Conservation (phyloP, 139 green algal species). For the Dunaliella sp. region DNA sequence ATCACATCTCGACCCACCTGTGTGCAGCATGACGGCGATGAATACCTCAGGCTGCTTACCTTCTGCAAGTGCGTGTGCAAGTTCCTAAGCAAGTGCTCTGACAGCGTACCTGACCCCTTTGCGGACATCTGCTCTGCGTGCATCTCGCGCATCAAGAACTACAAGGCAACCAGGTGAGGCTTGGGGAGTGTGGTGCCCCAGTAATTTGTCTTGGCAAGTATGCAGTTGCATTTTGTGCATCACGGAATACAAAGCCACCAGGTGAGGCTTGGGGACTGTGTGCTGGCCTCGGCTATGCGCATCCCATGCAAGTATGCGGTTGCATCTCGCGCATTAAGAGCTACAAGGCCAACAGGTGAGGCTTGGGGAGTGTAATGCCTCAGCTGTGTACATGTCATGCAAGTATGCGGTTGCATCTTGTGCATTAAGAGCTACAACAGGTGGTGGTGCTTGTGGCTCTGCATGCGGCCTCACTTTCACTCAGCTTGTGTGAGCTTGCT, state of each 20-base stretch:
- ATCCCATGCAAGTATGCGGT: not conserved
- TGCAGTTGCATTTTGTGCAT: not conserved
- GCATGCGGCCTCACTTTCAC: too few relatives aligned
- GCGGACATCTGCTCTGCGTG: conserved; percentile 37
- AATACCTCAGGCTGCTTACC: conserved; percentile 42
- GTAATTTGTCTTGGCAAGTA: not conserved
- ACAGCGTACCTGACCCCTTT: conserved; percentile 32
- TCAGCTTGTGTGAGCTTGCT: too few relatives aligned
- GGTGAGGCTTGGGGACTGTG: too few relatives aligned
- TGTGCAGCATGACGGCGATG: conserved; percentile 28
- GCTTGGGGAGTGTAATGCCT: too few relatives aligned
- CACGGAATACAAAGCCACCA: too few relatives aligned
- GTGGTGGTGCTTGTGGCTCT: too few relatives aligned
- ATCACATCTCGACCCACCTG: too few relatives aligned
- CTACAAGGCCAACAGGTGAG: too few relatives aligned
- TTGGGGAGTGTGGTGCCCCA: too few relatives aligned
- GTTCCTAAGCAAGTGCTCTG: conserved; percentile 41
- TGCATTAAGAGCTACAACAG: too few relatives aligned
- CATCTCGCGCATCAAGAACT: conserved; percentile 37
- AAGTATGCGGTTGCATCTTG: not conserved
- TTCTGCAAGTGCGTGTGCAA: conserved; percentile 44
- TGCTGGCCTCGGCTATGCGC: not conserved
- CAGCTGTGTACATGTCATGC: not conserved
- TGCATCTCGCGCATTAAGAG: not conserved
- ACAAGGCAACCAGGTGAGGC: conserved; percentile 19